Base-by-base conservation (phyloP, 1,284 basidiomycete species). In the Thelephora terrestris region DNA sequence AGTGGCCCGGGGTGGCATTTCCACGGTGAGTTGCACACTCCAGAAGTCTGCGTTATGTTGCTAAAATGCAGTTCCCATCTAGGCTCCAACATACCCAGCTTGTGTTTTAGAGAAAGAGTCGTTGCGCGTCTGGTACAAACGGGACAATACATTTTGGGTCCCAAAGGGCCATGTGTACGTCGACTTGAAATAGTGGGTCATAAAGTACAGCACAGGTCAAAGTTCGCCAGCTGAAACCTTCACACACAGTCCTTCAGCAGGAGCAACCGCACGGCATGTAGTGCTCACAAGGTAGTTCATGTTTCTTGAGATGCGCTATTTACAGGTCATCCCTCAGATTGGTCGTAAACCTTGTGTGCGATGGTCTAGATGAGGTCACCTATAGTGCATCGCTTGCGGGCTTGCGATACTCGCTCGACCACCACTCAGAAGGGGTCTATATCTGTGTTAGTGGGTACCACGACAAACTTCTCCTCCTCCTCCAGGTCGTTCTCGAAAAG, bases 361-460 rank as follows among this genome's bases (percentile, higher is more conserved):
- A 64, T 45, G 55, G 60, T 1, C 54, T 64, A 0, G 54, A 61
- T 2, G 60, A 58, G 46, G 45, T 60, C 54, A 71, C 77, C 5
- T 85, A 86, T 60, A 79, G 79, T 56, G 81, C 82, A 7, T 71
- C 74, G 47, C 67, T 85, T n/a, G 82, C 82, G 5, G 81, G 80
- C 3, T 64, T 84, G 48, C 64, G 64, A 29, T 84, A 79, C 65
- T 65, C 63, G 48, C 61, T 83, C 39, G 39, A 66, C 66, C 53
- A 71, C 67, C 50, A 66, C 64, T 50, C 69, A 63, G 45, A 72
- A 70, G 57, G 71, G 63, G 29, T 69, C 77, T 47, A 60, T 61
- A 36, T 62, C 73, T 64, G 67, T 12, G 66, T 79, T 9, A 67
- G 70, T 29, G 82, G 83, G 1, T 86, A 83, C 66, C 79, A 76